phyloP scores from a whole-genome alignment of 148 eudicot genomes.

The Cornus controversa region DNA sequence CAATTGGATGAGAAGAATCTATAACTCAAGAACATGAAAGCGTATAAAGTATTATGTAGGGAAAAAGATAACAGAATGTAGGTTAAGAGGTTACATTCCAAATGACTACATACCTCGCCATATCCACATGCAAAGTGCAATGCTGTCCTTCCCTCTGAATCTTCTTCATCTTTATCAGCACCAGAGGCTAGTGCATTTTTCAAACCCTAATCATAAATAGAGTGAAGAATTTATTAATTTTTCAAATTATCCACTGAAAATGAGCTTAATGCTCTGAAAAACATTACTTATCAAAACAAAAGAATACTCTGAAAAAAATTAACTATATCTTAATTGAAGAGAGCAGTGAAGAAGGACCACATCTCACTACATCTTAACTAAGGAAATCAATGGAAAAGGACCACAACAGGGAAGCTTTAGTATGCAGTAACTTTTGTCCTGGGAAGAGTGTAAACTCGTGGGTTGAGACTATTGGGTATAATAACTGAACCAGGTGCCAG shows the following conservation, averaged over 20 bases:
- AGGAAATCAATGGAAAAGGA: neutral
- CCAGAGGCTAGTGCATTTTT: conserved; percentile 75
- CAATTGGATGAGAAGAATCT: neutral
- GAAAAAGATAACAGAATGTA: neutral
- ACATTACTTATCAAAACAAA: too few relatives aligned
- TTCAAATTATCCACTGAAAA: neutral
- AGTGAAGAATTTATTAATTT: neutral
- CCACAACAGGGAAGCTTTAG: neutral
- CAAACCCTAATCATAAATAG: conserved; percentile 49
- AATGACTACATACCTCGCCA: conserved; percentile 72
- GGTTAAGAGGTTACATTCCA: neutral
- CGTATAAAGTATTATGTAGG: neutral
- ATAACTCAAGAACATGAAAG: neutral
- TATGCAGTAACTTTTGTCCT: neutral
- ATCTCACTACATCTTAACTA: neutral
- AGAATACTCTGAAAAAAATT: neutral
- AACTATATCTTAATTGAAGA: neutral
- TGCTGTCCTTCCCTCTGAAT: conserved; percentile 96
- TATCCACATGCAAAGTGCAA: conserved; percentile 99
- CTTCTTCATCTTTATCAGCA: conserved; percentile 88
- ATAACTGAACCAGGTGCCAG: neutral
- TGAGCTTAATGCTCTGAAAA: neutral
- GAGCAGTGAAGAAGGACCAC: neutral
- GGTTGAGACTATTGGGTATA: neutral
- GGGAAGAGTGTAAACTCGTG: neutral